phyloP scores from a whole-genome alignment of 768 basidiomycete species.

The Amanita phalloides region DNA sequence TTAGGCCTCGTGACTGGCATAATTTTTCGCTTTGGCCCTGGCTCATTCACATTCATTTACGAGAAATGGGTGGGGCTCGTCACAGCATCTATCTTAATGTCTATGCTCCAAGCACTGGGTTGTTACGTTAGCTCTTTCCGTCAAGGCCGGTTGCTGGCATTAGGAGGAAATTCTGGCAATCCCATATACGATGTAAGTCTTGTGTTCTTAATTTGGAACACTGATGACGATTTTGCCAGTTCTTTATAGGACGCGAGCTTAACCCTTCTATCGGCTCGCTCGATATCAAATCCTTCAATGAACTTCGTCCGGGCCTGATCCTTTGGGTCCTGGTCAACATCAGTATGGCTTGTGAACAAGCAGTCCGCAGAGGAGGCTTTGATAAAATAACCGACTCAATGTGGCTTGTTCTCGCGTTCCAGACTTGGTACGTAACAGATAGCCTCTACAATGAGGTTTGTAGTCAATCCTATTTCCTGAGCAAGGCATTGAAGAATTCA shows the following conservation, averaged over 20 bases:
- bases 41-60: constrained; percentile 82
- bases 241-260: constrained; percentile 88
- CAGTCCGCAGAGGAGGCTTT: constrained; percentile 64
- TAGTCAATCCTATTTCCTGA: not conserved
- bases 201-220: not conserved
- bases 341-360: constrained; percentile 87
- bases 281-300: constrained; percentile 64
- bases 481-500: not conserved
- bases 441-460: constrained; percentile 81
- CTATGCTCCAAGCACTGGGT: constrained; percentile 58
- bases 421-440: constrained; percentile 81
- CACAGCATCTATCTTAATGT: constrained; percentile 75
- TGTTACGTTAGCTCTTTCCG: constrained; percentile 68
- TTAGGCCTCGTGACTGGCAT: constrained; percentile 62
- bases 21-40: constrained; percentile 64
- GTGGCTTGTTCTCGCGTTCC: constrained; percentile 82
- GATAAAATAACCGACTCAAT: constrained; percentile 75
- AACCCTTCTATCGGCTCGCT: constrained; percentile 79
- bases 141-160: constrained; percentile 62
- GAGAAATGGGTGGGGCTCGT: constrained; percentile 86
- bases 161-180: constrained; percentile 89
- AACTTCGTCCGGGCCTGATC: constrained; percentile 84
- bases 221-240: constrained; percentile 33
- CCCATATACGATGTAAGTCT: constrained; percentile 77
- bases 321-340: constrained; percentile 89